Percentiles rank a stretch among this genome's conserved stretches.
Evolutionary conservation across 257 asterid species (phyloP).

Genomic region (Capsicum rhomboideum): DNA sequence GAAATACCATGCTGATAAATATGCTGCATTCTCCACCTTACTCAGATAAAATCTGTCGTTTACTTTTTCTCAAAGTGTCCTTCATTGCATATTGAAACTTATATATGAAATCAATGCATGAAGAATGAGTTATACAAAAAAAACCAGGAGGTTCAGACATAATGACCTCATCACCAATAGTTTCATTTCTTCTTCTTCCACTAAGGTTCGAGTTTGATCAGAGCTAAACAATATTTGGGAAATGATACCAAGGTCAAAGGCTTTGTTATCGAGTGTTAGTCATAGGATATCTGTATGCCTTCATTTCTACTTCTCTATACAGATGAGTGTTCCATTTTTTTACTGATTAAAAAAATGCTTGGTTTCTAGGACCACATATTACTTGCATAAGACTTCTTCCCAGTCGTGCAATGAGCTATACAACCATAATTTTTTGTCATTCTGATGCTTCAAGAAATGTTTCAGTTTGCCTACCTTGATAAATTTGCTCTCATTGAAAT

Average conservation of each 20-base stretch:
- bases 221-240: conserved; percentile 32
- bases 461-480: not conserved
- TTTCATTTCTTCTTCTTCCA: conserved; percentile 38
- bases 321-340: not conserved
- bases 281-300: not conserved
- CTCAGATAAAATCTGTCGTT: not conserved
- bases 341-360: not conserved
- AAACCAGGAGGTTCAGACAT: not conserved
- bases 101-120: not conserved
- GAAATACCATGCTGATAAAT: not conserved
- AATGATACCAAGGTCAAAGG: conserved; percentile 34
- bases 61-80: not conserved
- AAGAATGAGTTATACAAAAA: not conserved
- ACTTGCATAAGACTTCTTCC: not conserved
- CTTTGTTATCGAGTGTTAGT: conserved; percentile 18
- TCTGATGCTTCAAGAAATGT: not conserved
- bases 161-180: not conserved
- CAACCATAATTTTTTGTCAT: not conserved
- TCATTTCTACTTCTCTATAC: not conserved
- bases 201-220: conserved; percentile 31
- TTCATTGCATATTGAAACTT: not conserved
- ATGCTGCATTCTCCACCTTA: not conserved
- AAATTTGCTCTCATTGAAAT: not conserved
- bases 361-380: not conserved
- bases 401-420: not conserved